A percentile compares a stretch with the other conserved stretches of the same genome.
Conservation (phyloP, 2,329 filamentous ascomycete species). For the Phialocephala subalpina region DNA sequence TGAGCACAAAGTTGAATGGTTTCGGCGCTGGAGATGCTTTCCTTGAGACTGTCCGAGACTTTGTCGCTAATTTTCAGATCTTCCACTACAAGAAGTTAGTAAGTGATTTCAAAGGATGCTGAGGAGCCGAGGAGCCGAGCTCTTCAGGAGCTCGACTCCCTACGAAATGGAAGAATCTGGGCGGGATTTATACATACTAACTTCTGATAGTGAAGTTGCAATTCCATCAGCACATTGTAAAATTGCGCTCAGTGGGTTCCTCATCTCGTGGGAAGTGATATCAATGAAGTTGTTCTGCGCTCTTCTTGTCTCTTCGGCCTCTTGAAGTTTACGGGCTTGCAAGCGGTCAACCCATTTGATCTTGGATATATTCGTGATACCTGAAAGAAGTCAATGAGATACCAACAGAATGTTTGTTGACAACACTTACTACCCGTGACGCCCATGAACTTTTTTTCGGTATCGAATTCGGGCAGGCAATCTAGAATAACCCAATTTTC, state of each 20-base stretch:
- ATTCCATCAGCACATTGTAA: constrained; percentile 81
- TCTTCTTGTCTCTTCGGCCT: constrained; percentile 80
- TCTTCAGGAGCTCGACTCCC: no score
- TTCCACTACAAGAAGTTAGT: no score
- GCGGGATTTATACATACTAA: no score
- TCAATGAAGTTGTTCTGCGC: constrained; percentile 77
- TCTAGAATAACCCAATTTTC: constrained; percentile 75
- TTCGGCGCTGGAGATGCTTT: constrained; percentile 74
- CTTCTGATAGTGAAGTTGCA: constrained; percentile 49
- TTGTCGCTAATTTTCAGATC: constrained; percentile 48
- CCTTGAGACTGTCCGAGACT: constrained; percentile 56
- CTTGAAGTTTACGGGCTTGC: constrained; percentile 78
- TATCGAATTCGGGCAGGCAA: constrained; percentile 74
- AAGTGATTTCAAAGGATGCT: no score
- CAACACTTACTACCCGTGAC: constrained; percentile 65
- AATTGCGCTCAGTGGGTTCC: constrained; percentile 75
- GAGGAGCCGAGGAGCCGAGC: no score
- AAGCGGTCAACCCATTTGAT: constrained; percentile 85
- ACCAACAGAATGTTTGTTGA: neutral
- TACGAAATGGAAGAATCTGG: no score
- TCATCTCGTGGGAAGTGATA: constrained; percentile 77
- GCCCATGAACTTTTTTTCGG: constrained; percentile 68
- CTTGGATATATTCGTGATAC: constrained; percentile 81
- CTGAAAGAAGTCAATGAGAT: constrained; percentile 63
- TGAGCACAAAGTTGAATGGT: constrained; percentile 80